Conservation (phyloP, 768 basidiomycete species). For the Kwoniella dendrophila region DNA sequence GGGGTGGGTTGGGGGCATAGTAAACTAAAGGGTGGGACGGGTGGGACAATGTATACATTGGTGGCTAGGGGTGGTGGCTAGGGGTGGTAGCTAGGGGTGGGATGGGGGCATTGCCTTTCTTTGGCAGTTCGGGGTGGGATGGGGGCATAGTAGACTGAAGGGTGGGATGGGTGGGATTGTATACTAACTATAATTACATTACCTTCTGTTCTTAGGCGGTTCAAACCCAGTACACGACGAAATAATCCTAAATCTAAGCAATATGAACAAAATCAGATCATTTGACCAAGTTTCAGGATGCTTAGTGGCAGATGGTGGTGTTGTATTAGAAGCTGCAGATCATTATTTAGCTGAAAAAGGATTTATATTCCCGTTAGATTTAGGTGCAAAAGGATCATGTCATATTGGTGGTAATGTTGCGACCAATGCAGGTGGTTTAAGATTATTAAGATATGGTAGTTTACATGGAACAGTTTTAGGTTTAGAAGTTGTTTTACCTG, state of each 20-base stretch:
- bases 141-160: neutral
- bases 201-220: slow-evolving; percentile 59
- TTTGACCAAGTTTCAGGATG: slow-evolving; percentile 67
- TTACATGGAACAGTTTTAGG: slow-evolving; percentile 93
- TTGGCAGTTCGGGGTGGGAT: slow-evolving; percentile 1
- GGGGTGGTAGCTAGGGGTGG: too few relatives aligned
- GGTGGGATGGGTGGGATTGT: too few relatives aligned
- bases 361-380: slow-evolving; percentile 94
- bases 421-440: slow-evolving; percentile 96
- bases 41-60: too few relatives aligned
- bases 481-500: slow-evolving; percentile 90
- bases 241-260: slow-evolving; percentile 77
- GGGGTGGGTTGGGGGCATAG: neutral
- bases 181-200: neutral
- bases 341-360: slow-evolving; percentile 82
- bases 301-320: slow-evolving; percentile 90
- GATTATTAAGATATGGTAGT: slow-evolving; percentile 89
- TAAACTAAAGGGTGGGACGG: too few relatives aligned
- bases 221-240: slow-evolving; percentile 87
- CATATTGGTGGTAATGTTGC: slow-evolving; percentile 97
- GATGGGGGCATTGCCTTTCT: too few relatives aligned
- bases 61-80: too few relatives aligned
- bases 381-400: slow-evolving; percentile 96
- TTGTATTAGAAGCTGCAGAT: slow-evolving; percentile 83
- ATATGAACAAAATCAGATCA: slow-evolving; percentile 66